Percentiles rank a stretch among this genome's conserved stretches.
phyloP scores from a whole-genome alignment of 169 alveolate genomes.

The Babesia gibsoni region DNA sequence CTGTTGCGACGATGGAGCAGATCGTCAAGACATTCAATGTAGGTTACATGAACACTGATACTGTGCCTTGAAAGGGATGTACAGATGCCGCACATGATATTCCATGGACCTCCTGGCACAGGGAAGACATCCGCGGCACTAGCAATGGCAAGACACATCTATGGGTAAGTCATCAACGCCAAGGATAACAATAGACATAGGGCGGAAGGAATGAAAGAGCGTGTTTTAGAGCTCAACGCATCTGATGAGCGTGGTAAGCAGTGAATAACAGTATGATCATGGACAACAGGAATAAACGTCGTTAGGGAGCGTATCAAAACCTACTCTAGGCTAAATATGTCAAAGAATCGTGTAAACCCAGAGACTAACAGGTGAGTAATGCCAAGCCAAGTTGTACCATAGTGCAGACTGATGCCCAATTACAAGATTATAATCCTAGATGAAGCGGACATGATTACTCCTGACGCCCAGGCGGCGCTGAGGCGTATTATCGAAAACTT shows the following conservation, averaged over 20 bases:
- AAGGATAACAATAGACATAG: constrained; percentile 19
- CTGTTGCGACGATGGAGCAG: constrained; percentile 75
- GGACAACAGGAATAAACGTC: constrained; percentile 88
- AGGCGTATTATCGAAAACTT: constrained; percentile 96
- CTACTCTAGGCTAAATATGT: constrained; percentile 92
- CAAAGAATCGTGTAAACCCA: constrained; percentile 75
- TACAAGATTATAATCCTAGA: constrained; percentile 95
- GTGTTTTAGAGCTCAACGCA: constrained; percentile 97
- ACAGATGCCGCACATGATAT: constrained; percentile 91
- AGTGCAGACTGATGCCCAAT: constrained; percentile 79
- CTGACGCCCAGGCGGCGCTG: constrained; percentile 98
- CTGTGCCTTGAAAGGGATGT: not conserved
- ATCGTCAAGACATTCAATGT: constrained; percentile 69
- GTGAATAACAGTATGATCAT: not conserved
- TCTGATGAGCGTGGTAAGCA: constrained; percentile 94
- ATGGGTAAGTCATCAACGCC: constrained; percentile 76
- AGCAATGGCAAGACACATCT: constrained; percentile 92
- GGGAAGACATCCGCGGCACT: constrained; percentile 98
- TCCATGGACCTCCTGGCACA: constrained; percentile 99
- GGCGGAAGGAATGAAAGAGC: constrained; percentile 84
- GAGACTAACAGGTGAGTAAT: constrained; percentile 74
- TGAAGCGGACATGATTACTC: constrained; percentile 99
- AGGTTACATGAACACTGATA: not conserved
- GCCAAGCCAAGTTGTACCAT: not conserved
- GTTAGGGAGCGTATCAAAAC: constrained; percentile 96